Conservation (phyloP, 2,329 filamentous ascomycete genomes). For the Westerdykella aurantiaca region DNA sequence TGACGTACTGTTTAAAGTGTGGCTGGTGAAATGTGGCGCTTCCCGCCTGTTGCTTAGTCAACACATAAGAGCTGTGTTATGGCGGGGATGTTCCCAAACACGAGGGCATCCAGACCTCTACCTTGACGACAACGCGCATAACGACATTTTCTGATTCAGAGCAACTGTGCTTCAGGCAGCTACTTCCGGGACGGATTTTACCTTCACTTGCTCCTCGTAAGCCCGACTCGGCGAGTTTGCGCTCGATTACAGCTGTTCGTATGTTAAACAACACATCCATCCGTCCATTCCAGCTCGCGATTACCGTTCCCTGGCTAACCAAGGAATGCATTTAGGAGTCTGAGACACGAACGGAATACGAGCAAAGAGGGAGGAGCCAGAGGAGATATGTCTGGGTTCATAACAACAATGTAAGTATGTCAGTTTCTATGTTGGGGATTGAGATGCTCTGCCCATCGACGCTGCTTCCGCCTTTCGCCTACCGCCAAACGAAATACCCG, state of each 20-base stretch:
- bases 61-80: constrained; percentile 4
- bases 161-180: background rate
- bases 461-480: constrained; percentile 18
- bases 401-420: constrained; percentile 70
- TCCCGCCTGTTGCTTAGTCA: constrained; percentile 6
- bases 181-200: background rate
- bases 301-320: constrained; percentile 28
- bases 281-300: constrained; percentile 15
- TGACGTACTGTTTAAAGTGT: too few species aligned
- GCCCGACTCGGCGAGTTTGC: too few species aligned
- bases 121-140: background rate
- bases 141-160: background rate
- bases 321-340: constrained; percentile 21
- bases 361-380: constrained; percentile 13
- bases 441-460: constrained; percentile 18
- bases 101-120: background rate
- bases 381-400: constrained; percentile 65
- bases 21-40: too few species aligned
- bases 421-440: background rate
- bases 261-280: constrained; percentile 11
- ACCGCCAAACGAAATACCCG: background rate
- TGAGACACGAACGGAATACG: constrained; percentile 13
- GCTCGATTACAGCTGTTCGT: too few species aligned
- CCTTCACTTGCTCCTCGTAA: too few species aligned
- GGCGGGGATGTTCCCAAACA: background rate